These are phyloP conservation scores for Leucosporidium yakuticum DNA, from an alignment of 768 basidiomycete genomes.

Conservation along the genomic window DNA sequence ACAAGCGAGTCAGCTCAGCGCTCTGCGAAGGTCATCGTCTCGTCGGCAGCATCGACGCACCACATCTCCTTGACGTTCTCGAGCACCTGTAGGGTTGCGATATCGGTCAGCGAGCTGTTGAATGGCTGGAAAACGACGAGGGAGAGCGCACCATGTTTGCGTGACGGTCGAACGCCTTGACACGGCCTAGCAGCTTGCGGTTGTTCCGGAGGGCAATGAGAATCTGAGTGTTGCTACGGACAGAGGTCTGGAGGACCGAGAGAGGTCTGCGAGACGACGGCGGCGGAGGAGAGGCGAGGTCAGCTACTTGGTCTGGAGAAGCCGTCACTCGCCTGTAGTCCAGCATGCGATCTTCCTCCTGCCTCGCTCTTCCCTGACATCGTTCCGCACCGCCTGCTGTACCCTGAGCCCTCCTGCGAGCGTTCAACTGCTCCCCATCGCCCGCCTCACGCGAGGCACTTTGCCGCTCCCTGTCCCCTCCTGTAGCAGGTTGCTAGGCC, in stretches of 20 bases:
- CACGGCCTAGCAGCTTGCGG: conserved; percentile 67
- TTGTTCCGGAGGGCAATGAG: conserved; percentile 96
- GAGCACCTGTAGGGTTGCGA: conserved; percentile 58
- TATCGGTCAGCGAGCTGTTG: background rate
- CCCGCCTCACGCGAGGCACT: background rate
- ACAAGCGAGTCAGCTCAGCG: background rate
- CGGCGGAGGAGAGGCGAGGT: background rate
- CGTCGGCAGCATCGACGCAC: background rate
- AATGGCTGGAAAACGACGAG: no score
- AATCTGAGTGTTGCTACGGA: conserved; percentile 94
- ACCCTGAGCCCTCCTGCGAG: no score
- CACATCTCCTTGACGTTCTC: conserved; percentile 95
- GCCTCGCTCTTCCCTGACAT: background rate
- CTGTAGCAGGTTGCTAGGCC: no score
- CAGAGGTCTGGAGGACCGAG: conserved; percentile 92
- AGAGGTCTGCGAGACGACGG: conserved; percentile 54
- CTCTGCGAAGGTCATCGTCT: background rate
- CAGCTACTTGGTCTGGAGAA: no score
- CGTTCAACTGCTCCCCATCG: background rate
- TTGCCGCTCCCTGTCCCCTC: no score
- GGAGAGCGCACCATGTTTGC: conserved; percentile 79
- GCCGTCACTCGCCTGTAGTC: no score
- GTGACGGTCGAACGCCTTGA: conserved; percentile 95
- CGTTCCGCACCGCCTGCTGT: no score
- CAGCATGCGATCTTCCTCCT: no score